Conservation (phyloP, 306 rosid species). For the Hippophae gyantsensis region DNA sequence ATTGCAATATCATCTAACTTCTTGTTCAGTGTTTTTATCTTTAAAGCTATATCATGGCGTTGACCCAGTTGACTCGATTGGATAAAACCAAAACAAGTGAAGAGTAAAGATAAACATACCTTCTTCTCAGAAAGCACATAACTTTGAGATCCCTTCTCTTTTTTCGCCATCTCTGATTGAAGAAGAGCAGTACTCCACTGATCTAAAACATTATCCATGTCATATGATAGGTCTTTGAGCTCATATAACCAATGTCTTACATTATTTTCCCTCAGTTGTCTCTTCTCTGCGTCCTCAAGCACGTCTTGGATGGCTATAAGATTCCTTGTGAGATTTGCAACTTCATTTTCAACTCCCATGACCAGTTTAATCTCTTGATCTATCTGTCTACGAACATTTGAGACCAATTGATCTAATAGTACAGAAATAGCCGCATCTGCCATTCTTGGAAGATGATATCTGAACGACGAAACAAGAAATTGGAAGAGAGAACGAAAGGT, state of each 20-base stretch:
- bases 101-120: constrained; percentile 7
- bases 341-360: neutral
- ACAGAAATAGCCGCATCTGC: neutral
- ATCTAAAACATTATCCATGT: constrained; percentile 10
- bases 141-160: neutral
- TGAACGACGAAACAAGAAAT: neutral
- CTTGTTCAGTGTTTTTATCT: neutral
- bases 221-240: constrained; percentile 11
- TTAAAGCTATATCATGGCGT: neutral
- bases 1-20: neutral
- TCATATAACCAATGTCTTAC: constrained; percentile 4
- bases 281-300: constrained; percentile 15
- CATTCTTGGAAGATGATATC: neutral
- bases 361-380: neutral
- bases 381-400: neutral
- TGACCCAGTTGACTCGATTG: neutral
- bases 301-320: neutral
- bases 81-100: constrained; percentile 1
- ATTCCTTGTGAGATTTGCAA: neutral
- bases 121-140: neutral
- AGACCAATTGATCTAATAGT: constrained; percentile 1
- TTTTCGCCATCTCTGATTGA: neutral
- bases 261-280: constrained; percentile 2
- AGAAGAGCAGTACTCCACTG: constrained; percentile 1
- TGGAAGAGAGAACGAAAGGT: too few species aligned